Conservation (phyloP, 2,329 filamentous ascomycete genomes). For the Alternaria sp. region DNA sequence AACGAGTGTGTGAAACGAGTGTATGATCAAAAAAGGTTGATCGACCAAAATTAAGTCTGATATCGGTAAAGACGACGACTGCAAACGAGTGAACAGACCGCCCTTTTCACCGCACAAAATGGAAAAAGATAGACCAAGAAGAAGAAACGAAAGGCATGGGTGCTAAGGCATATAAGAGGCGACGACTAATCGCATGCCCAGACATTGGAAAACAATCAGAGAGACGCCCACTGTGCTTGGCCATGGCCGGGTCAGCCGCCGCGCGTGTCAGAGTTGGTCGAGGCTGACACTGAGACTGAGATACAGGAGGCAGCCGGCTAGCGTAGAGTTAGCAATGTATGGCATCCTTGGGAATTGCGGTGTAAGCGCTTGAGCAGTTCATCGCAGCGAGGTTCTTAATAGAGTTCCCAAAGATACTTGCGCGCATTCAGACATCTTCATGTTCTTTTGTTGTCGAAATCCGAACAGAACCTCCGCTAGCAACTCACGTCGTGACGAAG, state of each 20-base stretch:
- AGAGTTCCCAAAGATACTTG: background rate
- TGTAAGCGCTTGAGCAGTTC: background rate
- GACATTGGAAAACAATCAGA: background rate
- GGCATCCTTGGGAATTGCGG: background rate
- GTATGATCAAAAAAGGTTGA: background rate
- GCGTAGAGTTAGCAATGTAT: background rate
- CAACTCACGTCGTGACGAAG: background rate
- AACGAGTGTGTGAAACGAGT: constrained; percentile 14
- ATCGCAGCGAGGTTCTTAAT: background rate
- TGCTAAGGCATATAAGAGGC: constrained; percentile 10
- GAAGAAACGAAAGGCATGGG: background rate
- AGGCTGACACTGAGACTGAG: constrained; percentile 1
- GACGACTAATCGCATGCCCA: constrained; percentile 9
- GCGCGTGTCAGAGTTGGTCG: constrained; percentile 14
- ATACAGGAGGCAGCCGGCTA: constrained; percentile 3
- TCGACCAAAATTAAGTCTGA: constrained; percentile 14
- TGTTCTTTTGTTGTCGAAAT: background rate
- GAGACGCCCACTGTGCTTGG: constrained; percentile 18
- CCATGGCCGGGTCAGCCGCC: constrained; percentile 15
- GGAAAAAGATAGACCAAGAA: constrained; percentile 13
- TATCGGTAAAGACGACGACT: constrained; percentile 11
- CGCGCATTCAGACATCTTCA: background rate
- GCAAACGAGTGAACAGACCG: constrained; percentile 26
- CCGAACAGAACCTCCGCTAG: background rate
- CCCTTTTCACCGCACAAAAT: constrained; percentile 16